Percentiles rank a stretch among this genome's conserved stretches.
These are phyloP conservation scores for Crithidia sp. DNA, from an alignment of 208 protist genomes.

Conservation along the genomic window DNA sequence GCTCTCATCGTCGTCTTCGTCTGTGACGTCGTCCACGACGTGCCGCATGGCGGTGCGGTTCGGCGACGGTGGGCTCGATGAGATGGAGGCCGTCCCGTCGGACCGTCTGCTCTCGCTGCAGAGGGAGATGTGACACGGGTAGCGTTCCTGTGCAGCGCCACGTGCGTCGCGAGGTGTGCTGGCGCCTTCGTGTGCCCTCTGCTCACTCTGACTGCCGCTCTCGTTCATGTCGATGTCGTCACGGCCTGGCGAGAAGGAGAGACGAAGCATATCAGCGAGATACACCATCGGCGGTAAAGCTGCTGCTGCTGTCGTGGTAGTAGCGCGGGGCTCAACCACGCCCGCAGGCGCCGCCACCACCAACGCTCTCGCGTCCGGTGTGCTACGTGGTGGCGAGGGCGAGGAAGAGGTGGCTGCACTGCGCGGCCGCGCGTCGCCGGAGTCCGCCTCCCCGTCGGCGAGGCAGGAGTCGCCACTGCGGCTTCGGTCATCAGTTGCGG, in stretches of 20 bases:
- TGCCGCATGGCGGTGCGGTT: conserved; percentile 23
- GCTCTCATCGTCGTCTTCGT: neutral
- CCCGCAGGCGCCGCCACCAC: no score
- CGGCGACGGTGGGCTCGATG: conserved; percentile 31
- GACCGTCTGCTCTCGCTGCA: no score
- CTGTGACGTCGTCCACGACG: neutral
- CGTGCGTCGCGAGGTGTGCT: neutral
- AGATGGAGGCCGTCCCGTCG: conserved; percentile 6
- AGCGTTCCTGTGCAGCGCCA: no score
- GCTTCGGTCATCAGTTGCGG: neutral
- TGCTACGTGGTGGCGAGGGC: neutral
- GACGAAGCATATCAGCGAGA: conserved; percentile 26
- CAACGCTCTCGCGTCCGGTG: neutral
- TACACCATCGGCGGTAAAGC: conserved; percentile 5
- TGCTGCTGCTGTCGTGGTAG: neutral
- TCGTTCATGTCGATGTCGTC: neutral
- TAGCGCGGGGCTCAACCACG: neutral
- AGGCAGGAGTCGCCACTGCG: neutral
- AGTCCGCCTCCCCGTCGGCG: no score
- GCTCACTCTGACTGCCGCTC: no score
- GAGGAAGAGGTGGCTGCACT: conserved; percentile 1
- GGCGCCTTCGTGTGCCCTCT: no score
- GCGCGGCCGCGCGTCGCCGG: neutral
- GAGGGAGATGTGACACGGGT: no score
- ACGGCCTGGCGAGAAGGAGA: conserved; percentile 16